A percentile compares a stretch with the other conserved stretches of the same genome.
Evolutionary conservation across 441 rosid genomes (phyloP).

Genomic region (Adansonia gregorii): DNA sequence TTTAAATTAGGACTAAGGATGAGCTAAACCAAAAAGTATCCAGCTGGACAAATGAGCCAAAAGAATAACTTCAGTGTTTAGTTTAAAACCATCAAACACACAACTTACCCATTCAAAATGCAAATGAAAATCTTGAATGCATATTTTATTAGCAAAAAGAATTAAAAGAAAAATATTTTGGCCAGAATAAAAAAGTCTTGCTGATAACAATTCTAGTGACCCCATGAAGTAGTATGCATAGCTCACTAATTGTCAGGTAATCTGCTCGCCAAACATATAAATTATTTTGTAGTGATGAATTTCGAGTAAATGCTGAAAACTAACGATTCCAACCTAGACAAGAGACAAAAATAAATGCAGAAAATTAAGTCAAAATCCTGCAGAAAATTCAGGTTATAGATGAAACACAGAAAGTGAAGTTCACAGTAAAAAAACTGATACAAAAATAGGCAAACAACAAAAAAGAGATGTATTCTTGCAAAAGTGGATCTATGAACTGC

Average conservation of each 20-base stretch:
- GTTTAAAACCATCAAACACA: neutral
- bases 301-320: neutral
- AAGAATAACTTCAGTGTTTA: neutral
- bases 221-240: neutral
- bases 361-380: neutral
- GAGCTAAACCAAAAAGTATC: neutral
- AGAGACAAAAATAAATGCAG: neutral
- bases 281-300: neutral
- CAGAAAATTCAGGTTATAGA: constrained; percentile 11
- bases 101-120: neutral
- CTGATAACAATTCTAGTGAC: neutral
- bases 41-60: constrained; percentile 18
- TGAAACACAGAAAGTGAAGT: neutral
- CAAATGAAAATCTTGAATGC: neutral
- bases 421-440: neutral
- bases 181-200: neutral
- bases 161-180: neutral
- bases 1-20: constrained; percentile 7
- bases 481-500: neutral
- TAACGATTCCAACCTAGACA: neutral
- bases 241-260: neutral
- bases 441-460: neutral
- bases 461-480: neutral
- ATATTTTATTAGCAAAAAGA: neutral
- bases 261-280: neutral